Percentiles rank a stretch among this genome's conserved stretches.
phyloP scores from a whole-genome alignment of 2,329 filamentous ascomycete genomes.

The Neofusicoccum ribis region DNA sequence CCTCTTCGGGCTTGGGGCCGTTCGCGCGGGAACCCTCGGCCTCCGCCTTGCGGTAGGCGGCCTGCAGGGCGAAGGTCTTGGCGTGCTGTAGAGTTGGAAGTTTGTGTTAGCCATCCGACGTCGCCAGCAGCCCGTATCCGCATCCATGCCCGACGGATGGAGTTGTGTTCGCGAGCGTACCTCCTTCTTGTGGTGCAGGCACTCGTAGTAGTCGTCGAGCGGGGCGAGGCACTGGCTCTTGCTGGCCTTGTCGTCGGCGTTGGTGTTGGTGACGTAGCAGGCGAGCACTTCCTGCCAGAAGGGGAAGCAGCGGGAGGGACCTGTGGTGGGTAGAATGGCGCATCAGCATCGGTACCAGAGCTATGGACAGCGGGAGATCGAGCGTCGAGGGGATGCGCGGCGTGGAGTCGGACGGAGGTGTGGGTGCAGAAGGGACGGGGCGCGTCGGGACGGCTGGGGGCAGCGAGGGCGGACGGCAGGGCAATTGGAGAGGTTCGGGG shows the following conservation, averaged over 20 bases:
- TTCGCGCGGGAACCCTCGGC: conserved; percentile 75
- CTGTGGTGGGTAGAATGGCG: conserved; percentile 39
- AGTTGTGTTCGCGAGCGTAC: conserved; percentile 52
- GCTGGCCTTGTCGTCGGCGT: conserved; percentile 80
- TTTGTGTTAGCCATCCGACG: neutral
- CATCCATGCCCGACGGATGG: conserved; percentile 15
- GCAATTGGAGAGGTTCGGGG: neutral
- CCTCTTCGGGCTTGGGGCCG: conserved; percentile 79
- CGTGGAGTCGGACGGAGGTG: neutral
- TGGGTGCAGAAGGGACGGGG: conserved; percentile 19
- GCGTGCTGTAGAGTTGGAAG: conserved; percentile 59
- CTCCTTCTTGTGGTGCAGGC: conserved; percentile 98
- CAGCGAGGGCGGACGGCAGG: neutral
- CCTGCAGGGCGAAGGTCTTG: conserved; percentile 75
- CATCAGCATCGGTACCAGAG: neutral
- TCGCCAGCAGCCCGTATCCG: neutral
- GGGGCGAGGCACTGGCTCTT: conserved; percentile 84
- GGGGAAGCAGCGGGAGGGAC: conserved; percentile 84
- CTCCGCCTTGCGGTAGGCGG: conserved; percentile 76
- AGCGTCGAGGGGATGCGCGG: neutral
- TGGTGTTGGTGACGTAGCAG: conserved; percentile 93
- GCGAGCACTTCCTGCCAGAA: conserved; percentile 99
- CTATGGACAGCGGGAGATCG: neutral
- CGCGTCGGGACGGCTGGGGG: neutral
- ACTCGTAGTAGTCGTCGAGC: conserved; percentile 98